Evolutionary conservation across 345 rosid species (phyloP).

Genomic region (Eucalyptus erythrocorys): DNA sequence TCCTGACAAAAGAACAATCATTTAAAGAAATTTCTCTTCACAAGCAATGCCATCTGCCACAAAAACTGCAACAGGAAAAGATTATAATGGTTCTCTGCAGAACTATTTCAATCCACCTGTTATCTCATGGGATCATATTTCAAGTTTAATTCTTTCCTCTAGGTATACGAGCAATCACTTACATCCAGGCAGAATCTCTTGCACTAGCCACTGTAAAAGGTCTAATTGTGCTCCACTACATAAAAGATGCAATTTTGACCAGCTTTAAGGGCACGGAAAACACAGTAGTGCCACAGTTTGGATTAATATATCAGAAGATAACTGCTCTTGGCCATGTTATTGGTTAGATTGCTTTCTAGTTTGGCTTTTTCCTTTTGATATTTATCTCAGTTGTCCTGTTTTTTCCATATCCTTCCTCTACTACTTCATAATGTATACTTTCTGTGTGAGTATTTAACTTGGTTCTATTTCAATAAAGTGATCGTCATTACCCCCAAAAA

Average conservation of each 20-base stretch:
- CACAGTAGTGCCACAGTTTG: background rate
- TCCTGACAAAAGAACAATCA: slow-evolving; percentile 28
- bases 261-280: background rate
- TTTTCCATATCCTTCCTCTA: background rate
- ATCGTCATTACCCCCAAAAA: background rate
- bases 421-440: background rate
- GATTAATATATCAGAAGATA: background rate
- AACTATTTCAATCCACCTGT: background rate
- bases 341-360: background rate
- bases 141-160: background rate
- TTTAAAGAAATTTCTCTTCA: background rate
- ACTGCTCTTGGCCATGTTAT: background rate
- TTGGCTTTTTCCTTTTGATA: background rate
- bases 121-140: background rate
- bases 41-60: background rate
- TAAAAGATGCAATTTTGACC: background rate
- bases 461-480: background rate
- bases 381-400: background rate
- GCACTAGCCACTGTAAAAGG: background rate
- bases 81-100: background rate
- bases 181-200: background rate
- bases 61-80: background rate
- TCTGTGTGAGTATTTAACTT: background rate
- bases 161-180: background rate
- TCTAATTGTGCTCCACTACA: background rate